A percentile compares a stretch with the other conserved stretches of the same genome.
These are phyloP conservation scores for Globisporangium cylindrosporum DNA, from an alignment of 352 stramenopile genomes.

Conservation along the genomic window DNA sequence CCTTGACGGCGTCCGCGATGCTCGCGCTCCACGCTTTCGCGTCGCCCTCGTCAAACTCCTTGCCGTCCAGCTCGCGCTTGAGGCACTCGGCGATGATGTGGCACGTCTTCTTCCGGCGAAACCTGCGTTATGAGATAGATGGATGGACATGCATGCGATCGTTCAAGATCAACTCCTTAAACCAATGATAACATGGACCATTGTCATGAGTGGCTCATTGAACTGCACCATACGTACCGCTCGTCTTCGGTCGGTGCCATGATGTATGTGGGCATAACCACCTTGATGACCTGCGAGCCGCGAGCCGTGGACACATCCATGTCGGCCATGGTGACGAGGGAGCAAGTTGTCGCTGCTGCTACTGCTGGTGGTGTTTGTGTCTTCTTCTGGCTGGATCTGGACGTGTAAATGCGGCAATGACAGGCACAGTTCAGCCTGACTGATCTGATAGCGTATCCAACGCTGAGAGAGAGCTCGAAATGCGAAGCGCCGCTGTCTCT, in stretches of 20 bases:
- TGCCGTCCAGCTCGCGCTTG: constrained; percentile 61
- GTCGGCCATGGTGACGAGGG: constrained; percentile 38
- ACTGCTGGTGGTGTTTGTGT: neutral
- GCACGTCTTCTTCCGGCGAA: constrained; percentile 71
- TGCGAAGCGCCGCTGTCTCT: neutral
- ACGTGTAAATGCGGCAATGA: neutral
- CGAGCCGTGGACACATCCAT: constrained; percentile 33
- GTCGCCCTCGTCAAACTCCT: constrained; percentile 75
- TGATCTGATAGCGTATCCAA: neutral
- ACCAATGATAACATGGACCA: no score
- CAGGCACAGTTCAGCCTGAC: neutral
- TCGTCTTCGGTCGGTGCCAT: constrained; percentile 81
- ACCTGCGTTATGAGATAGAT: constrained; percentile 25
- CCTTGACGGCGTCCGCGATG: constrained; percentile 66
- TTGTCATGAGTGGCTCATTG: neutral
- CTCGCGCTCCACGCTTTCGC: constrained; percentile 60
- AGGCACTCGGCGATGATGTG: constrained; percentile 73
- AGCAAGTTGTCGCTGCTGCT: neutral
- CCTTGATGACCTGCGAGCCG: constrained; percentile 69
- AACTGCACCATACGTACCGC: constrained; percentile 31
- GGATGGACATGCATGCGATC: neutral
- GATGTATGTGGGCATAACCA: constrained; percentile 82
- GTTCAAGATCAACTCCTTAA: neutral
- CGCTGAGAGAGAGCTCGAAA: neutral
- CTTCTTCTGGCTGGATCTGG: neutral